Base-by-base conservation (phyloP, 1,139 yeast genomes). In the Groenewaldozyma sp. region DNA sequence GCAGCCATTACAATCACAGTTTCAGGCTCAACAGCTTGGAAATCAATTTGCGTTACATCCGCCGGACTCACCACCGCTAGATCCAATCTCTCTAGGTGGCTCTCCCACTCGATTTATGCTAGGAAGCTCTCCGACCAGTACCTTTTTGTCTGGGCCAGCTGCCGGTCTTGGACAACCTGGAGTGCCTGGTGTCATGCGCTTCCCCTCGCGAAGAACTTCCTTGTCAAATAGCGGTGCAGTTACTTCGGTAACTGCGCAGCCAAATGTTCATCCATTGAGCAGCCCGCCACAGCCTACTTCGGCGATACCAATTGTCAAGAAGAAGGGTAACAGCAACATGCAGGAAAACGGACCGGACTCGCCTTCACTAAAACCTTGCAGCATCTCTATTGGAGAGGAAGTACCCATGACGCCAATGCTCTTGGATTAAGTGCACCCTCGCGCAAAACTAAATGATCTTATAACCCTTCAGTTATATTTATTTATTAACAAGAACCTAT, bases 201-300 rank as follows among this genome's bases (percentile, higher is more conserved):
- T 35, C 28, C 43, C 28, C 35, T 33, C 24, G 7, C 20, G 33
- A 18, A 5, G 31, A 7, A 27, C 11, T 6, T 27, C 31, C n/a
- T n/a, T n/a, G n/a, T n/a, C n/a, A n/a, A n/a, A n/a, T n/a, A n/a
- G n/a, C n/a, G n/a, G n/a, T n/a, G n/a, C 29, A 11, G 36, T 24
- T 60, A 96, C 96, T 39, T 80, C 94, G 45, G 94, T 88, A 57
- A 97, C 98, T n/a, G n/a, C n/a, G n/a, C n/a, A n/a, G n/a, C n/a
- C n/a, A n/a, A n/a, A n/a, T n/a, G n/a, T n/a, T n/a, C n/a, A n/a
- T n/a, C n/a, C n/a, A n/a, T n/a, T n/a, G n/a, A n/a, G n/a, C n/a
- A n/a, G n/a, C n/a, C n/a, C n/a, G n/a, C n/a, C n/a, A n/a, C n/a
- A n/a, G n/a, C n/a, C n/a, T n/a, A n/a, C n/a, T n/a, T n/a, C n/a